Percentiles rank a stretch among this genome's conserved stretches.
These are phyloP conservation scores for Ustilago loliicola DNA, from an alignment of 1,284 basidiomycete genomes.

Conservation along the genomic window DNA sequence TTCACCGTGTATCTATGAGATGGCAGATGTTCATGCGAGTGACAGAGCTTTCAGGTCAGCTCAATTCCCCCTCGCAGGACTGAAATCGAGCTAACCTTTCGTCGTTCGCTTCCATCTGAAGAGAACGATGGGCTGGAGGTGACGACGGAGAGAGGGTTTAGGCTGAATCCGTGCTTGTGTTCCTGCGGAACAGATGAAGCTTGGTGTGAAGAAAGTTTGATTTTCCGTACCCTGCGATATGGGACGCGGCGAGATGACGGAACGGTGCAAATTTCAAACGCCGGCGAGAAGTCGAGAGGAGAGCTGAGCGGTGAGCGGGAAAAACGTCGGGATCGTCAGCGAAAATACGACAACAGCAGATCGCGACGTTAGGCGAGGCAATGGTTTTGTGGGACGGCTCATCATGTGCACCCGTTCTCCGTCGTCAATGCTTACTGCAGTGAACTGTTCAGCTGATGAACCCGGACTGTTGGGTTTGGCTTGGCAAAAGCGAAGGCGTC, in stretches of 20 bases:
- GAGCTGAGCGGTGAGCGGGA: neutral
- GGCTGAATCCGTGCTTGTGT: neutral
- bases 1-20: neutral
- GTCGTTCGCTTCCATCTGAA: neutral
- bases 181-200: conserved; percentile 6
- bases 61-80: neutral
- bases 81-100: neutral
- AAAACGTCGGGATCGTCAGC: conserved; percentile 14
- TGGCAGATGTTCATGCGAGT: neutral
- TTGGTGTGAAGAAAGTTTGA: neutral
- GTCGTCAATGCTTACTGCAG: conserved; percentile 1
- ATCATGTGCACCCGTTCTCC: neutral
- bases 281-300: neutral
- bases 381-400: neutral
- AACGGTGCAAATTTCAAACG: conserved; percentile 14
- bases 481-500: conserved; percentile 6
- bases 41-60: conserved; percentile 3
- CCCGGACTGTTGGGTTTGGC: neutral
- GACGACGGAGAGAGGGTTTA: neutral
- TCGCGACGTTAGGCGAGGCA: conserved; percentile 13
- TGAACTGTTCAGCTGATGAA: conserved; percentile 3
- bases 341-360: conserved; percentile 18
- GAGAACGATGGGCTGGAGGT: neutral
- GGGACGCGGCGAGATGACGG: conserved; percentile 22
- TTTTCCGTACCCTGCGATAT: conserved; percentile 1